Evolutionary conservation across 257 asterid species (phyloP), one percentile per base, ranked within the genome.

Genomic region (Cruciata laevipes): DNA sequence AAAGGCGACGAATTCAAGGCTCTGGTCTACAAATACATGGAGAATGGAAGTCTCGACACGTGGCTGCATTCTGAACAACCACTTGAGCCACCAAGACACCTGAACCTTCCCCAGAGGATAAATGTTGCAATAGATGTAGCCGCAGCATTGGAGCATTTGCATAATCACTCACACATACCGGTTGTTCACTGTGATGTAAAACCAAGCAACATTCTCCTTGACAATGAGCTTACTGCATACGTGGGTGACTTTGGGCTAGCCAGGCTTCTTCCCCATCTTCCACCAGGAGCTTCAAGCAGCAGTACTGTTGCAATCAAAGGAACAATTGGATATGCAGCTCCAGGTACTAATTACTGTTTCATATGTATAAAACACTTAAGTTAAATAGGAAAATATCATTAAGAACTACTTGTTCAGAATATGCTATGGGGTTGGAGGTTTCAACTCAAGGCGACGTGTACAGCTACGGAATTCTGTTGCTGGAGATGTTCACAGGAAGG

Each of bases 181-280:
- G 94, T 91, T 0, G 90, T 84, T 74, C 95, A 91, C 21, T 87
- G 98, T 68, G 98, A 91, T 65, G 83, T 91, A 1, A 91, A 91
- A 44, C 98, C 96, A 8, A 89, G 96, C 77, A 91, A 91, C 61
- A 89, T 91, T 69, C 89, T 91, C 14, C 85, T 91, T 3, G 95
- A 91, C 7, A 77, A 78, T 3, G 83, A 91, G 61, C 53, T 91
- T 80, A 87, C 89, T 0, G 96, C 96, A 25, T 59, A 87, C 69
- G 84, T 91, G 1, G 77, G 96, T 1, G 98, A 91, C 76, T 91
- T 91, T 63, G 98, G 98, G 0, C 84, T 91, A 33, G 79, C 98
- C n/a, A 82, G 83, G 66, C 35, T 89, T 40, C 49, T 40, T 40
- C 49, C 42, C 8, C 42, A 40, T 1, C 49, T 11, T 12, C 49